phyloP scores from a whole-genome alignment of 306 rosid genomes.

The Ammopiptanthus mongolicus region DNA sequence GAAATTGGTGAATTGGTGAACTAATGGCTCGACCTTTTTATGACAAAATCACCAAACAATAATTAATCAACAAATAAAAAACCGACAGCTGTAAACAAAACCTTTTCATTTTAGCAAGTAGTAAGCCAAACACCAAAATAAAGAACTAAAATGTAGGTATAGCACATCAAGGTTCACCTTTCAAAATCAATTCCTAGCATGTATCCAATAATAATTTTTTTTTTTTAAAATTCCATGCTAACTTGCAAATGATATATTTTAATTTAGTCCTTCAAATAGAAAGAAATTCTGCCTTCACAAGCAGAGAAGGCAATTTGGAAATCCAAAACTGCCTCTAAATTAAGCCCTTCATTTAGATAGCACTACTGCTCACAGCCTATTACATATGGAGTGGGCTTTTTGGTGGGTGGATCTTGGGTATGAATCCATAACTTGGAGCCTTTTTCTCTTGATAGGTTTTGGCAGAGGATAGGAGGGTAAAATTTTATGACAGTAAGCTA shows the following conservation, averaged over 20 bases:
- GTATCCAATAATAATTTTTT: neutral
- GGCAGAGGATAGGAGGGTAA: neutral
- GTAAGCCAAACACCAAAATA: neutral
- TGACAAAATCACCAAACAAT: neutral
- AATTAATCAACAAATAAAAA: neutral
- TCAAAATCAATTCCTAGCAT: conserved; percentile 10
- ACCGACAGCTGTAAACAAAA: neutral
- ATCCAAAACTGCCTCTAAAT: conserved; percentile 4
- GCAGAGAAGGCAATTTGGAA: neutral
- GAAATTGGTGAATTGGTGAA: neutral
- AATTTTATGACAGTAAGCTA: neutral
- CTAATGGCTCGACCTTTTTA: neutral
- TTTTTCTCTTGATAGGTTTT: neutral
- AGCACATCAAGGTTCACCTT: neutral
- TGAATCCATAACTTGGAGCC: neutral
- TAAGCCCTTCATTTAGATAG: neutral
- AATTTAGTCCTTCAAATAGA: neutral
- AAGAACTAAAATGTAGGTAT: neutral
- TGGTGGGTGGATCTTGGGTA: neutral
- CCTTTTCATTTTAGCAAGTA: neutral
- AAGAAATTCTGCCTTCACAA: neutral
- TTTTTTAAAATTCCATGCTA: neutral
- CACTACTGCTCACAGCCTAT: neutral
- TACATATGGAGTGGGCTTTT: neutral
- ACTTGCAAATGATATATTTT: neutral